These are phyloP conservation scores for Singerocomus inundabilis DNA, from an alignment of 1,284 basidiomycete genomes.

Conservation along the genomic window DNA sequence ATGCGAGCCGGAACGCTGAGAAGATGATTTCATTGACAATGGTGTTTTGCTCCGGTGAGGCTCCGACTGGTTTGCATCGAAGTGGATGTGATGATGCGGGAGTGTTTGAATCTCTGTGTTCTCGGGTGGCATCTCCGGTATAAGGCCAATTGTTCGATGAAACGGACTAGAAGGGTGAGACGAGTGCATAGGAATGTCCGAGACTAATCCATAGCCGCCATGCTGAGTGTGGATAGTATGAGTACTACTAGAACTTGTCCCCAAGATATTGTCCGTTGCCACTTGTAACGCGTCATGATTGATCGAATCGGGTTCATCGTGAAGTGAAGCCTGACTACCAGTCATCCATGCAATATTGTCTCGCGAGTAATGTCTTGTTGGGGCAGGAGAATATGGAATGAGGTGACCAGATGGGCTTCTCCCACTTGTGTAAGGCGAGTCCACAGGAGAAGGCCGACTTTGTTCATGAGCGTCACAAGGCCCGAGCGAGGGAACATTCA, in stretches of 20 bases:
- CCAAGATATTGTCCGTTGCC: background rate
- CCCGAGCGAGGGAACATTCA: conserved; percentile 17
- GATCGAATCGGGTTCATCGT: conserved; percentile 17
- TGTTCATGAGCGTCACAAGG: conserved; percentile 1
- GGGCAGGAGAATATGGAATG: conserved; percentile 11
- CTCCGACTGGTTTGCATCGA: background rate
- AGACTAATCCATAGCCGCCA: background rate
- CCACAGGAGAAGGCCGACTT: conserved; percentile 11
- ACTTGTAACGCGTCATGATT: background rate
- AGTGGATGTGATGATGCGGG: background rate
- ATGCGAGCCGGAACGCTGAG: conserved; percentile 15
- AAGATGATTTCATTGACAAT: conserved; percentile 19
- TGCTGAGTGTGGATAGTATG: background rate
- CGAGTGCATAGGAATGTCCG: background rate
- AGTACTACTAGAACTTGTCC: conserved; percentile 2
- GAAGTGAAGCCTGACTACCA: conserved; percentile 16
- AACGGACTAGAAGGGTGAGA: conserved; percentile 1
- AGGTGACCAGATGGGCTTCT: conserved; percentile 30
- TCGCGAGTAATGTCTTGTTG: conserved; percentile 14
- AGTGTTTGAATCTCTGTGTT: background rate
- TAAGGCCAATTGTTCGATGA: background rate
- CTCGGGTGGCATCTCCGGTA: background rate
- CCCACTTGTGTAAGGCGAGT: conserved; percentile 17
- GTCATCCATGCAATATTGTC: conserved; percentile 5
- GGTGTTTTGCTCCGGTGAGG: conserved; percentile 8